phyloP scores from a whole-genome alignment of 108 stramenopile genomes.

The Halocafeteria seosinensis region DNA sequence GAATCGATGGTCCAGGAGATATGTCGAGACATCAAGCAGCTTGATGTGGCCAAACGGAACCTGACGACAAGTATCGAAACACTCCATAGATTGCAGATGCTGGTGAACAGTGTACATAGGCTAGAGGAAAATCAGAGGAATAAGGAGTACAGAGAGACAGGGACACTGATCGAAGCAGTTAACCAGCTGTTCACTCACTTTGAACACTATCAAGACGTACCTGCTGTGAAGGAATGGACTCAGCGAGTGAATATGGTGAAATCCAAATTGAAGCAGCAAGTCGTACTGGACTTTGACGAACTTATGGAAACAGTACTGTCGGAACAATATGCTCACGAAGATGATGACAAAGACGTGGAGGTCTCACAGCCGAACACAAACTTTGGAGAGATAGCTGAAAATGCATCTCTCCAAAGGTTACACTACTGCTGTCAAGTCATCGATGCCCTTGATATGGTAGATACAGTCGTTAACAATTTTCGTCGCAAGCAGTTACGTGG shows the following conservation, averaged over 20 bases:
- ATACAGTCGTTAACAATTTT: conserved; percentile 54
- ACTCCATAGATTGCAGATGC: conserved; percentile 88
- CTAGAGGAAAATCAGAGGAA: conserved; percentile 52
- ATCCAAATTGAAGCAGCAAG: conserved; percentile 17
- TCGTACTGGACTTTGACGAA: conserved; percentile 31
- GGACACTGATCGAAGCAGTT: conserved; percentile 76
- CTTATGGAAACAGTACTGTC: conserved; percentile 4
- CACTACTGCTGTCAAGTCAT: conserved; percentile 71
- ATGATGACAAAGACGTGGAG: no score
- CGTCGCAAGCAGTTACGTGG: conserved; percentile 59
- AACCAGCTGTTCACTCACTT: conserved; percentile 58
- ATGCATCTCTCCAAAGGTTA: no score
- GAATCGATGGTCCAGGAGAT: conserved; percentile 42
- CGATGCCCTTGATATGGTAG: conserved; percentile 64
- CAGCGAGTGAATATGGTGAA: conserved; percentile 18
- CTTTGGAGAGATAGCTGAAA: no score
- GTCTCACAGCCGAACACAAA: no score
- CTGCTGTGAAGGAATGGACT: conserved; percentile 26
- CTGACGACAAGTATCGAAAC: conserved; percentile 84
- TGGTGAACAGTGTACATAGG: conserved; percentile 77
- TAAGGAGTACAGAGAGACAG: conserved; percentile 59
- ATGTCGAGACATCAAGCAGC: conserved; percentile 71
- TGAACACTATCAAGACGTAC: conserved; percentile 25
- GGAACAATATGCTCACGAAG: no score
- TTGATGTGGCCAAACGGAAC: conserved; percentile 87